Evolutionary conservation across 257 asterid species (phyloP).

Genomic region (Solanum tarapatanum): DNA sequence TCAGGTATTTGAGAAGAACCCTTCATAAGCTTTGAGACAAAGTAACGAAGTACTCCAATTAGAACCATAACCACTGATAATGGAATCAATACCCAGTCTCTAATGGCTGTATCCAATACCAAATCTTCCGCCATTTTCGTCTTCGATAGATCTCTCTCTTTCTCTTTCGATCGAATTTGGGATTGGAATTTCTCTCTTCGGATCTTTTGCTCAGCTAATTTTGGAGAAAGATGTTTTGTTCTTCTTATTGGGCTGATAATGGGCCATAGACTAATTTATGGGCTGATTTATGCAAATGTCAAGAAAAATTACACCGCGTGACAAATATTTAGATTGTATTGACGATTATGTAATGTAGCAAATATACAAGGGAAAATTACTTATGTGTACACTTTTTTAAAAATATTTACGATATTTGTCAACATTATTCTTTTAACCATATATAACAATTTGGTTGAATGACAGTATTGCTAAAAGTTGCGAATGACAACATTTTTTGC

Average conservation of each 20-base stretch:
- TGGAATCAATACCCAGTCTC: conserved; percentile 96
- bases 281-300: not conserved
- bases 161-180: not conserved
- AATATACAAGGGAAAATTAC: too few species aligned
- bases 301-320: too few species aligned
- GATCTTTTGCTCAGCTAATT: not conserved
- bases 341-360: too few species aligned
- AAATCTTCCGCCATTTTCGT: conserved; percentile 80
- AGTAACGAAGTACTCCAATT: conserved; percentile 87
- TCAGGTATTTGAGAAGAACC: conserved; percentile 70
- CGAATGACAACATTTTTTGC: too few species aligned
- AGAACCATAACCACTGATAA: conserved; percentile 68
- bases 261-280: not conserved
- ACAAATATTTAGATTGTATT: too few species aligned
- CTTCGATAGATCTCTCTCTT: not conserved
- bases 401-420: too few species aligned
- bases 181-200: not conserved
- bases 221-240: not conserved
- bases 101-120: conserved; percentile 89
- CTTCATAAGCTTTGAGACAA: conserved; percentile 89
- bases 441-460: too few species aligned
- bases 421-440: too few species aligned
- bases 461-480: too few species aligned
- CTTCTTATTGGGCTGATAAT: not conserved
- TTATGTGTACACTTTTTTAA: too few species aligned